Base-by-base conservation (phyloP, 129 eudicot species). In the Centella asiatica region DNA sequence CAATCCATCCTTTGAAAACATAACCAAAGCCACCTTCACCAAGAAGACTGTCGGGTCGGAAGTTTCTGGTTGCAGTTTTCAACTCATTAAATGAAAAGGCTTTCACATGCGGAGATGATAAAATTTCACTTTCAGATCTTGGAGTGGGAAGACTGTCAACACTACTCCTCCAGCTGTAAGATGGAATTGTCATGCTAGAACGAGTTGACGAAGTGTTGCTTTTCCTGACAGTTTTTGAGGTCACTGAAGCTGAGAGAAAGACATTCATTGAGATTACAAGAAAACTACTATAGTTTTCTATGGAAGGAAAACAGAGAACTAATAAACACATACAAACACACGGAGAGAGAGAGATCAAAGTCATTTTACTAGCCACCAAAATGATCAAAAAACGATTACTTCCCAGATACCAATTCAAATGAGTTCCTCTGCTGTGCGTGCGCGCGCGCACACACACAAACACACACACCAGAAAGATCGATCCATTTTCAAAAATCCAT, bases 11-110 rank as follows among this genome's bases (percentile, higher is more conserved):
- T 69, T 90, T 90, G 65, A 72, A 90, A 61, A 90, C 98, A 68
- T 69, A 87, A 44, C 98, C 98, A 10, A 90, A 90, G 52, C 98
- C 98, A 23, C 98, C 98, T 75, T 90, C 98, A 22, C 98, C 98
- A n/a, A 90, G 89, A 73, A 90, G 94, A 71, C 89, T 83, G 34
- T 90, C 93, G 55, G 85, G 76, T 0, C 89, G 75, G 71, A 90
- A 90, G 68, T 87, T 90, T 69, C 85, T 75, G 5, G 98, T 90
- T 45, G 98, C 98, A 51, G 72, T 87, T 65, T 64, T 86, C 33
- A 90, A 71, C 53, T 90, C 98, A 49, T 69, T 77, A 46, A 90
- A 84, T 0, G 88, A 34, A 37, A 90, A 86, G 32, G 95, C 37
- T 54, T 81, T 90, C 47, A 84, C 74, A 67, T 77, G 68, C 4